Evolutionary conservation across 345 rosid genomes (phyloP), one percentile per base, ranked within the genome.

Genomic region (Moricandia arvensis): DNA sequence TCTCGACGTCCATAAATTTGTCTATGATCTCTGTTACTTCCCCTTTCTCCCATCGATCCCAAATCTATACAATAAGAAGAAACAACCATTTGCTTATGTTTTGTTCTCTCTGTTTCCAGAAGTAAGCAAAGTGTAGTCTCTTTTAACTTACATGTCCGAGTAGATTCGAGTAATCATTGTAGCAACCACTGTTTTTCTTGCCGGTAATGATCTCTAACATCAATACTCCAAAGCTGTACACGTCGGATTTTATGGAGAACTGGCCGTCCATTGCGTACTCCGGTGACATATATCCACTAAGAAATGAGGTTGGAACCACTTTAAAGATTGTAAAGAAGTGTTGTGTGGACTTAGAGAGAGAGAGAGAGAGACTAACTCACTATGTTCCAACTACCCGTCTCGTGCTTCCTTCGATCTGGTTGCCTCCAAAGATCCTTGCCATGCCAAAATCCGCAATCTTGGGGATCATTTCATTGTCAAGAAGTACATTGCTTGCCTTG

Each of bases 211-310:
- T 86, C 86, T 90, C 98, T 55, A 90, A 55, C 1, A 90, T 16
- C 58, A 93, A 16, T 9, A 90, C 85, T 27, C 96, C 90, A 0
- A 85, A 92, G 61, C 93, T 90, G 15, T 82, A 90, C 0, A 90
- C 90, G 12, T 93, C 94, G 0, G 95, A 90, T 70, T 93, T 90
- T 6, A 79, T 60, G 0, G 97, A 93, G 70, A 89, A 90, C 6
- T 75, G 73, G 0, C 93, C 93, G 11, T 68, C 76, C 91, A 87
- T 81, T 16, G 93, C 97, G 16, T 93, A 87, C 45, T 93, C 91
- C 1, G 93, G 94, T n/a, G 96, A 83, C 94, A 88, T 90, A 24
- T 88, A 92, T 11, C 96, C 91, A 30, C 96, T 87, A 80, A 24
- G 11, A 11, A 41, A 17, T 6, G 17, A 66, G 8, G 10, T 69